phyloP scores from a whole-genome alignment of 306 rosid genomes.

The Prinsepia uniflora region DNA sequence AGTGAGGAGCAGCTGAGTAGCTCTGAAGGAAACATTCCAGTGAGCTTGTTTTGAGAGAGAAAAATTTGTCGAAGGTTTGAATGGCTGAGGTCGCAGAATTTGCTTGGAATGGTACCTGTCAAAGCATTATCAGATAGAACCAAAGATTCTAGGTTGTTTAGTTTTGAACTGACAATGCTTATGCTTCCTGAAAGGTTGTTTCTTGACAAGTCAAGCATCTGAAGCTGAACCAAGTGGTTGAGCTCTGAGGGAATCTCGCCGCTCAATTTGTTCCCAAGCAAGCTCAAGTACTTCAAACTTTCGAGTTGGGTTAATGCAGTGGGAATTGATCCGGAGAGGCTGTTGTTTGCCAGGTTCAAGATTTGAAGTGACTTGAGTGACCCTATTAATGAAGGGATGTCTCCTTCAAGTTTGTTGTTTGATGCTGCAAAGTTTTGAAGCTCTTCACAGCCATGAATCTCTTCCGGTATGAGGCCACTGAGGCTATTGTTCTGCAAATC shows the following conservation, averaged over 20 bases:
- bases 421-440: slow-evolving; percentile 75
- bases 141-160: slow-evolving; percentile 49
- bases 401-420: slow-evolving; percentile 69
- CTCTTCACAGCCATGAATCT: slow-evolving; percentile 52
- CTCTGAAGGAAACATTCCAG: slow-evolving; percentile 68
- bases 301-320: slow-evolving; percentile 44
- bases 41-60: slow-evolving; percentile 66
- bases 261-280: slow-evolving; percentile 68
- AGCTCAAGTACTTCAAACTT: slow-evolving; percentile 63
- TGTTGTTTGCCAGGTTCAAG: slow-evolving; percentile 81
- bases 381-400: slow-evolving; percentile 58
- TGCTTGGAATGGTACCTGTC: slow-evolving; percentile 61
- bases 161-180: slow-evolving; percentile 33
- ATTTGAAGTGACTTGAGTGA: slow-evolving; percentile 50
- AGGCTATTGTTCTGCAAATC: slow-evolving; percentile 66
- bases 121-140: slow-evolving; percentile 75
- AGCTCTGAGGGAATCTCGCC: slow-evolving; percentile 73
- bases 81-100: slow-evolving; percentile 47
- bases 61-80: slow-evolving; percentile 60
- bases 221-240: slow-evolving; percentile 52
- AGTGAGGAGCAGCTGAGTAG: slow-evolving; percentile 62
- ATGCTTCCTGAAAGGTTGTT: slow-evolving; percentile 77
- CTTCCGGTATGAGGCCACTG: slow-evolving; percentile 66
- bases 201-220: slow-evolving; percentile 70
- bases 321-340: slow-evolving; percentile 79